These are phyloP conservation scores for Syzygium oleosum DNA, from an alignment of 345 rosid genomes.

Conservation along the genomic window DNA sequence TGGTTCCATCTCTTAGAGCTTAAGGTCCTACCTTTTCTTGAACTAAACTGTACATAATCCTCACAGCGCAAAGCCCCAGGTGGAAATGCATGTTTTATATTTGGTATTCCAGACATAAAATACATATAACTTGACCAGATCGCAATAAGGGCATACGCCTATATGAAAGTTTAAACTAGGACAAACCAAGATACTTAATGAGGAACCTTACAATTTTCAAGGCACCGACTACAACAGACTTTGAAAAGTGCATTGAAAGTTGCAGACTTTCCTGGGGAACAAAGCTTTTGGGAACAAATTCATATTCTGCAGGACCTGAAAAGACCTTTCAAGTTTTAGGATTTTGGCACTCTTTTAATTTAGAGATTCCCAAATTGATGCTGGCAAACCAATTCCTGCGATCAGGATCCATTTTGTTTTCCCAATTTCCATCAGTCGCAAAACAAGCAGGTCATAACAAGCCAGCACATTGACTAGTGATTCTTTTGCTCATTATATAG, in stretches of 20 bases:
- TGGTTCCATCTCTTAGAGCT: too few species aligned
- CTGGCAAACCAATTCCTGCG: not conserved
- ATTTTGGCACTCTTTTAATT: not conserved
- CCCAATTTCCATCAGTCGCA: not conserved
- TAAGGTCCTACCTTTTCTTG: too few species aligned
- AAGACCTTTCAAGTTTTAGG: not conserved
- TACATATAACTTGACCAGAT: too few species aligned
- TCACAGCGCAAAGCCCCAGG: too few species aligned
- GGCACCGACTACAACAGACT: not conserved
- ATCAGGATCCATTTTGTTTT: not conserved
- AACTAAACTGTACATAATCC: too few species aligned
- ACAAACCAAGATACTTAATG: too few species aligned
- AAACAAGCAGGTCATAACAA: not conserved
- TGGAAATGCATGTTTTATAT: too few species aligned
- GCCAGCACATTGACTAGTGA: not conserved
- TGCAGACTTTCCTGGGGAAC: not conserved
- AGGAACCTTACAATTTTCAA: not conserved
- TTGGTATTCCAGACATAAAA: too few species aligned
- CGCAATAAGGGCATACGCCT: too few species aligned
- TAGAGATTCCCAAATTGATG: not conserved
- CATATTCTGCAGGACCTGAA: not conserved
- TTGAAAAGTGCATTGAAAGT: not conserved
- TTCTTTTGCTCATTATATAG: not conserved
- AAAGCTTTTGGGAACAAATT: not conserved
- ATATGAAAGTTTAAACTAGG: too few species aligned